Conservation (phyloP, 805 yeast genomes). For the Lipomyces mesembrius region DNA sequence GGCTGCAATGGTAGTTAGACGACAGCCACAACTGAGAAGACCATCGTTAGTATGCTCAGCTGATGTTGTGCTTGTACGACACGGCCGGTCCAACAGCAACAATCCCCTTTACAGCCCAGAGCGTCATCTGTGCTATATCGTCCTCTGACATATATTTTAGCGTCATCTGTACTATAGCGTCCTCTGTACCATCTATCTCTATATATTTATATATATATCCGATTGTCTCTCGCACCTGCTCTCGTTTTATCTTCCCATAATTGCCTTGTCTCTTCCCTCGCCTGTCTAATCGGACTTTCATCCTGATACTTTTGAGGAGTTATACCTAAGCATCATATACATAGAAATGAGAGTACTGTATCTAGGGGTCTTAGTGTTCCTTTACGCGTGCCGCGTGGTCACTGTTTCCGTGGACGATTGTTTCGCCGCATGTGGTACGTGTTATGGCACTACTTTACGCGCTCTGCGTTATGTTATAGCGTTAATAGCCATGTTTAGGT, state of each 20-base stretch:
- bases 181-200: too few relatives aligned
- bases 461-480: neutral
- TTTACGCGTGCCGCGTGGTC: neutral
- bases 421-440: constrained; percentile 15
- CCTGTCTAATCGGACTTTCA: neutral
- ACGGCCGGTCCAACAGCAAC: too few relatives aligned
- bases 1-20: too few relatives aligned
- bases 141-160: too few relatives aligned
- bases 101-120: too few relatives aligned
- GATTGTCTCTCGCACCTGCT: neutral
- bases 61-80: too few relatives aligned
- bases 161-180: too few relatives aligned
- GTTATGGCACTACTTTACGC: neutral
- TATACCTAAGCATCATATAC: neutral
- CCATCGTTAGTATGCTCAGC: too few relatives aligned
- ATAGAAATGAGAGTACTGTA: neutral
- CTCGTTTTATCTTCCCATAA: neutral
- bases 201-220: neutral
- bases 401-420: constrained; percentile 13
- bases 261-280: neutral
- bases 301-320: neutral
- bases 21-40: too few relatives aligned
- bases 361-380: neutral
- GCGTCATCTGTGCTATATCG: too few relatives aligned
- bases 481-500: neutral